Conservation (phyloP, 305 asterid genomes). For the Fraxinus ornus region DNA sequence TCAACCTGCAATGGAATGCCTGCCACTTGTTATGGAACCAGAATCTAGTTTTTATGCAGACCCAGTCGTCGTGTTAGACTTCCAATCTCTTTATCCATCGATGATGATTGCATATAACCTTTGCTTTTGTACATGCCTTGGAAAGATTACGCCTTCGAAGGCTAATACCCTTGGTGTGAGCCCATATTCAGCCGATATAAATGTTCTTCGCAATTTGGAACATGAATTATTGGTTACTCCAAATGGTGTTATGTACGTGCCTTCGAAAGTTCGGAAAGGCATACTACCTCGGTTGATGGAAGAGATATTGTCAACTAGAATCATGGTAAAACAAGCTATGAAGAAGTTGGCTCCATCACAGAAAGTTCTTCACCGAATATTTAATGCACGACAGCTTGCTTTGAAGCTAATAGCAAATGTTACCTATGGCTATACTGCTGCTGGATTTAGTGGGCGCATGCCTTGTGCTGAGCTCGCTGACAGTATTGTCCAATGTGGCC, state of each 20-base stretch:
- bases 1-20: slow-evolving; percentile 99
- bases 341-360: slow-evolving; percentile 75
- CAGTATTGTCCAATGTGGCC: slow-evolving; percentile 97
- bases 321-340: slow-evolving; percentile 97
- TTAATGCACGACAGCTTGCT: slow-evolving; percentile 95
- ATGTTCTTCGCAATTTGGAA: slow-evolving; percentile 44
- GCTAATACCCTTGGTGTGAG: slow-evolving; percentile 74
- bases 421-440: slow-evolving; percentile 98
- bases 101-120: slow-evolving; percentile 95
- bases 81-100: slow-evolving; percentile 97
- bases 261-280: slow-evolving; percentile 74
- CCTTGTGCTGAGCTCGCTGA: slow-evolving; percentile 99
- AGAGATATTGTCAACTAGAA: slow-evolving; percentile 88
- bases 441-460: slow-evolving; percentile 99
- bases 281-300: slow-evolving; percentile 87
- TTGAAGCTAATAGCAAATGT: slow-evolving; percentile 97
- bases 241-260: slow-evolving; percentile 85
- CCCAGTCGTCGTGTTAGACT: slow-evolving; percentile 92
- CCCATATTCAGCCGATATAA: slow-evolving; percentile 65
- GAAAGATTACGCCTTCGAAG: slow-evolving; percentile 59
- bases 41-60: slow-evolving; percentile 91
- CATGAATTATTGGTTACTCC: slow-evolving; percentile 75
- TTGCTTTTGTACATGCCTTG: slow-evolving; percentile 93
- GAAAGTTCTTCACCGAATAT: slow-evolving; percentile 77
- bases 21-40: slow-evolving; percentile 99